Evolutionary conservation across 768 basidiomycete genomes (phyloP).

Genomic region (Hypholoma sublateritium): DNA sequence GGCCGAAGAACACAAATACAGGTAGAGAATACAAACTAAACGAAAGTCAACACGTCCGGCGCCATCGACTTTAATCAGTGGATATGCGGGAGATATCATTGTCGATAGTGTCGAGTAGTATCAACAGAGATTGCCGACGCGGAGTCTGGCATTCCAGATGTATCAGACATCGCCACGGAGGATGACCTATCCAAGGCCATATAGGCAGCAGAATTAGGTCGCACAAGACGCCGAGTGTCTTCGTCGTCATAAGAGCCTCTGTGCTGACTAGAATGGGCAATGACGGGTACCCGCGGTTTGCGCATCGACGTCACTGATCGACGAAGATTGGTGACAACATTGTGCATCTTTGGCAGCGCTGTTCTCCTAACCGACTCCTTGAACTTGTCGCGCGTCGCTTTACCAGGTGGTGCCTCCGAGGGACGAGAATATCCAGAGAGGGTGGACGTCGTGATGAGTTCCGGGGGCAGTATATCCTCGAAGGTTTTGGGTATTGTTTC

Average conservation of each 20-base stretch:
- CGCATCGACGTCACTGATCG: conserved; percentile 37
- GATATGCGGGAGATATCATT: too few species aligned
- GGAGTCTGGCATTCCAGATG: not conserved
- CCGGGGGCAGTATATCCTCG: conserved; percentile 38
- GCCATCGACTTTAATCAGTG: too few species aligned
- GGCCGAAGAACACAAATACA: too few species aligned
- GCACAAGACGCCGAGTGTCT: not conserved
- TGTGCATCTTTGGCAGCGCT: conserved; percentile 40
- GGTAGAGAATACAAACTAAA: too few species aligned
- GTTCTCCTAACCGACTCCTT: conserved; percentile 30
- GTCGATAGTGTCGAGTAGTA: too few species aligned
- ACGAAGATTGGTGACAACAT: conserved; percentile 33
- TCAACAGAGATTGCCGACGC: too few species aligned
- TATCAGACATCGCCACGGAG: not conserved
- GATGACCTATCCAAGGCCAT: too few species aligned
- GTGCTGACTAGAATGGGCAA: not conserved
- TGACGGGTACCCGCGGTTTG: not conserved
- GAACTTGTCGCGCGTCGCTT: conserved; percentile 18
- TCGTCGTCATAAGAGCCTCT: not conserved
- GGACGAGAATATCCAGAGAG: conserved; percentile 17
- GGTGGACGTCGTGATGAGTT: conserved; percentile 42
- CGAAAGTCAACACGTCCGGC: too few species aligned
- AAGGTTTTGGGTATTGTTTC: conserved; percentile 9
- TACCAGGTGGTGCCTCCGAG: not conserved
- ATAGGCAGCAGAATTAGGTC: not conserved